These are phyloP conservation scores for Salvia miltiorrhiza DNA, from an alignment of 257 asterid species.

Conservation along the genomic window DNA sequence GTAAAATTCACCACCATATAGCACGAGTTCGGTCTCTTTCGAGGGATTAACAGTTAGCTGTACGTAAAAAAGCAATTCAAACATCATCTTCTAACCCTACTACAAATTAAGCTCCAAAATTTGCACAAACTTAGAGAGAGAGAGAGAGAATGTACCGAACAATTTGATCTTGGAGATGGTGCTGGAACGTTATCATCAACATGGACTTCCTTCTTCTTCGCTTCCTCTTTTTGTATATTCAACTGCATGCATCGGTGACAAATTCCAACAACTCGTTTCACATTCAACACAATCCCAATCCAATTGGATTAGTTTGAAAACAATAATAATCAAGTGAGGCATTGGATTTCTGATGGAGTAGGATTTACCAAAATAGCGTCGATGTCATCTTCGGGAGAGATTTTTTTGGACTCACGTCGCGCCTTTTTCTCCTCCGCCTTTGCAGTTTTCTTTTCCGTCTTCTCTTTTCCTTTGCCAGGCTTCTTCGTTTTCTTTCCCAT, in stretches of 20 bases:
- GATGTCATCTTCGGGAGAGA: slow-evolving; percentile 97
- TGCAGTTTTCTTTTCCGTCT: slow-evolving; percentile 81
- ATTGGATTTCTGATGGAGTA: background rate
- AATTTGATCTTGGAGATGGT: slow-evolving; percentile 97
- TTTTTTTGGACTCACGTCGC: slow-evolving; percentile 81
- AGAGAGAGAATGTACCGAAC: slow-evolving; percentile 57
- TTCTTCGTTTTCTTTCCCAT: slow-evolving; percentile 96
- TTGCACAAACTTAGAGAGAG: background rate
- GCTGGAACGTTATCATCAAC: slow-evolving; percentile 87
- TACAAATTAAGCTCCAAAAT: background rate
- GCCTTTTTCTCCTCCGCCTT: slow-evolving; percentile 81
- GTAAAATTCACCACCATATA: slow-evolving; percentile 97
- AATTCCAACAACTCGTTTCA: background rate
- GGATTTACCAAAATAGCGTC: slow-evolving; percentile 81
- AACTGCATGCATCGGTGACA: slow-evolving; percentile 17
- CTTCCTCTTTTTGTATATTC: slow-evolving; percentile 86
- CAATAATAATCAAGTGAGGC: background rate
- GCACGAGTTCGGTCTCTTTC: slow-evolving; percentile 83
- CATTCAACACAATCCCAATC: background rate
- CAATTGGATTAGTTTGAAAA: background rate
- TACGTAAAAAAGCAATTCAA: slow-evolving; percentile 10
- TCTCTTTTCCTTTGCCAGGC: slow-evolving; percentile 96
- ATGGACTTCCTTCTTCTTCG: slow-evolving; percentile 92
- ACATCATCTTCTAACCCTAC: slow-evolving; percentile 10
- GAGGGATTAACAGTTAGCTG: slow-evolving; percentile 81